Evolutionary conservation across 2,329 filamentous ascomycete genomes (phyloP), one percentile per base, ranked within the genome.

Genomic region (Alternaria brassicae): DNA sequence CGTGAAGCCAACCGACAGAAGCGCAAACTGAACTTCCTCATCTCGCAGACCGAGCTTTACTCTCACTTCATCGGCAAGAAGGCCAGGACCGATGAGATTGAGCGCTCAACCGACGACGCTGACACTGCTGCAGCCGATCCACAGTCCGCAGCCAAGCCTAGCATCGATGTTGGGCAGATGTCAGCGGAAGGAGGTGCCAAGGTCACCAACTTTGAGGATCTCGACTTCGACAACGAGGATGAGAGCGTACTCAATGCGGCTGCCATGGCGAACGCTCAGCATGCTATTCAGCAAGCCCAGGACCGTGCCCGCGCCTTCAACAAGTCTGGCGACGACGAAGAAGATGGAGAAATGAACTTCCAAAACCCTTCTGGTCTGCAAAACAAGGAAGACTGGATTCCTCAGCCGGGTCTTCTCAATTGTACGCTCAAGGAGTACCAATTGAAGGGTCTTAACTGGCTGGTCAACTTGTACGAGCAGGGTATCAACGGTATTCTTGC

Each of bases 41-140:
- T 99, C 78, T 97, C 94, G 1, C 95, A 99, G 81, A 99, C 95
- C 1, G 95, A 99, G 77, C 85, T 99, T 50, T 99, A 99, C 83
- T 98, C 94, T 40, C 95, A 99, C 84, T 99, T 99, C 79, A 97
- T 99, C 71, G 94, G 95, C 77, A 96, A 97, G 82, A 99, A 99
- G 84, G 96, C 98, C 80, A 97, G 97, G 82, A 98, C 94, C 1
- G 91, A 95, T 69, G 93, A 98, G 75, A 92, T 97, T 47, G 93
- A 99, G 80, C 86, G 90, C 60, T 94, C 91, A 48, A 95, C 92
- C 21, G 92, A 95, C 72, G 92, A 93, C 72, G 88, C 90, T 49
- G 73, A 74, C 53, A 67, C 73, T 4, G 61, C 85, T 19, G 80
- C 81, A 0, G 69, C 63, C 34, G 84, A 84, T 30, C 62, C 71